A percentile compares a stretch with the other conserved stretches of the same genome.
These are phyloP conservation scores for Berberis thunbergii DNA, from an alignment of 164 flowering plant genomes.

Conservation along the genomic window DNA sequence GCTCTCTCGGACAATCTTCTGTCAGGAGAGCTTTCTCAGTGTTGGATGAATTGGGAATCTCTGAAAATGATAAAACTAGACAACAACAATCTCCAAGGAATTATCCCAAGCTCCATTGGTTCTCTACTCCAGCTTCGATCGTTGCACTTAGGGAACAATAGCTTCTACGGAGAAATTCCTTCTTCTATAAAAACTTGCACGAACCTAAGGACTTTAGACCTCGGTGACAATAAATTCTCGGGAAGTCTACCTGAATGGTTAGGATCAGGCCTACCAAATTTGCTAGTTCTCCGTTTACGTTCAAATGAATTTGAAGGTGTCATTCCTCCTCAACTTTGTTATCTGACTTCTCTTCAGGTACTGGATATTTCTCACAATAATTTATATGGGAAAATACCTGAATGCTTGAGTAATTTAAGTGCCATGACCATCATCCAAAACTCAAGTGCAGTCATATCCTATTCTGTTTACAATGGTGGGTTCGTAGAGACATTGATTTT, in stretches of 20 bases:
- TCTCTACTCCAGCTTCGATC: not conserved
- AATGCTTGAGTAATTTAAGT: conserved; percentile 17
- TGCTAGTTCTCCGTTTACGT: conserved; percentile 11
- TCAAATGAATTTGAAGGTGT: conserved; percentile 18
- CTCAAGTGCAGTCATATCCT: no score
- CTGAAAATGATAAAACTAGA: conserved; percentile 11
- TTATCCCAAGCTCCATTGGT: not conserved
- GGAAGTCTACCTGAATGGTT: conserved; percentile 20
- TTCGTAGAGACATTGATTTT: not conserved
- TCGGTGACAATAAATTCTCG: conserved; percentile 20
- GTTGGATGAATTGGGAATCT: not conserved
- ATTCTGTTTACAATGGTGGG: not conserved
- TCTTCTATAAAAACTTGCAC: conserved; percentile 10
- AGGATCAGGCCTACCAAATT: not conserved
- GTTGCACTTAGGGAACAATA: conserved; percentile 12
- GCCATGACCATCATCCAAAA: conserved; percentile 6
- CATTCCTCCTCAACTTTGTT: conserved; percentile 19
- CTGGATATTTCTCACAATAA: conserved; percentile 23
- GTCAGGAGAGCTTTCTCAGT: conserved; percentile 1
- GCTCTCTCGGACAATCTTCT: conserved; percentile 4
- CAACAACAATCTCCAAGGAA: not conserved
- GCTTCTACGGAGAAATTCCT: conserved; percentile 5
- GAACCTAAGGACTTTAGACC: conserved; percentile 11
- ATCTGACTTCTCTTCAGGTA: conserved; percentile 12
- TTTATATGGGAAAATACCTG: conserved; percentile 22